A percentile compares a stretch with the other conserved stretches of the same genome.
Conservation (phyloP, 2,329 filamentous ascomycete genomes). For the Trichoderma brevicompactum region DNA sequence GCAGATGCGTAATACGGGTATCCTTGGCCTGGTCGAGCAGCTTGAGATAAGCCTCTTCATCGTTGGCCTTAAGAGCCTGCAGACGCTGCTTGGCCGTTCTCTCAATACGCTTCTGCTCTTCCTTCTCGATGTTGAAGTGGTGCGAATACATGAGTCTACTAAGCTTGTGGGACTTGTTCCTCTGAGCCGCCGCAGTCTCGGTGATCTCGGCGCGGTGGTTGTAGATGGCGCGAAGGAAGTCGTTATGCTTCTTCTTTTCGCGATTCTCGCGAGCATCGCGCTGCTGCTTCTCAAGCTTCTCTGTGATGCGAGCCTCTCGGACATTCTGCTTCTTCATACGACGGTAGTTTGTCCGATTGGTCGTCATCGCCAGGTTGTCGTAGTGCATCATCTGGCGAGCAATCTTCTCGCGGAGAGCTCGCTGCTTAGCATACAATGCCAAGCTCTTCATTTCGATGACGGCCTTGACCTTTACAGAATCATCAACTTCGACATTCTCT, state of each 20-base stretch:
- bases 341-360: slow-evolving; percentile 87
- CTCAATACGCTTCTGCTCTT: slow-evolving; percentile 98
- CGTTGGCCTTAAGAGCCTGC: slow-evolving; percentile 96
- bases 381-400: slow-evolving; percentile 92
- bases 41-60: slow-evolving; percentile 98
- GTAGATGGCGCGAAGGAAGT: slow-evolving; percentile 86
- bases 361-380: slow-evolving; percentile 96
- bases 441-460: slow-evolving; percentile 96
- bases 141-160: slow-evolving; percentile 87
- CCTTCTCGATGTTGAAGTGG: slow-evolving; percentile 96
- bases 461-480: slow-evolving; percentile 83
- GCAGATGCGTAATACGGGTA: slow-evolving; percentile 95
- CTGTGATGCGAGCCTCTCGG: slow-evolving; percentile 92
- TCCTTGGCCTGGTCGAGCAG: slow-evolving; percentile 98
- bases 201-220: slow-evolving; percentile 80
- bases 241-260: slow-evolving; percentile 95
- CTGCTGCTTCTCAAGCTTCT: slow-evolving; percentile 99
- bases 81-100: slow-evolving; percentile 99
- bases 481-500: slow-evolving; percentile 69
- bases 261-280: slow-evolving; percentile 93
- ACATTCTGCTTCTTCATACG: slow-evolving; percentile 97
- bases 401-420: slow-evolving; percentile 81
- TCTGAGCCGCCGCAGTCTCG: slow-evolving; percentile 68
- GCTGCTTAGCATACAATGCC: slow-evolving; percentile 85
- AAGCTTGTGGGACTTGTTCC: slow-evolving; percentile 79